Conservation (phyloP, 2,329 filamentous ascomycete species). For the Phialocephala sp. region DNA sequence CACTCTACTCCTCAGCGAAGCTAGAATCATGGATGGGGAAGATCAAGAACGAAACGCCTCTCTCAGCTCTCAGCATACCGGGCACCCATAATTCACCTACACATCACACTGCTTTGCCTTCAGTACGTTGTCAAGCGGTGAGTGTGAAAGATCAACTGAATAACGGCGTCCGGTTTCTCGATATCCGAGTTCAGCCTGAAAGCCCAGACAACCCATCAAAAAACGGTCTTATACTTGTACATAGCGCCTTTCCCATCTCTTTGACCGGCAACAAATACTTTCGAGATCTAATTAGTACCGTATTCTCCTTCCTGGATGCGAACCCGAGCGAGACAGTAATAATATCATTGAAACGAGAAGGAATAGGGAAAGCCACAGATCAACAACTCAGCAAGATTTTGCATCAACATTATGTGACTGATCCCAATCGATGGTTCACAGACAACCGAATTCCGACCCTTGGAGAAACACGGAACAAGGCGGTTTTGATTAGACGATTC, state of each 20-base stretch:
- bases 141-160: slow-evolving; percentile 77
- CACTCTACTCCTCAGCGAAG: slow-evolving; percentile 73
- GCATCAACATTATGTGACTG: slow-evolving; percentile 70
- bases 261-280: slow-evolving; percentile 84
- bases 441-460: slow-evolving; percentile 77
- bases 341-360: slow-evolving; percentile 90
- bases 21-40: slow-evolving; percentile 81
- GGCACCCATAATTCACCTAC: slow-evolving; percentile 96
- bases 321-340: slow-evolving; percentile 85
- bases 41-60: slow-evolving; percentile 71
- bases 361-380: slow-evolving; percentile 79
- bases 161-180: slow-evolving; percentile 93
- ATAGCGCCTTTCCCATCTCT: slow-evolving; percentile 87
- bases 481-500: slow-evolving; percentile 86
- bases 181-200: slow-evolving; percentile 79
- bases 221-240: slow-evolving; percentile 80
- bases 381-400: slow-evolving; percentile 78
- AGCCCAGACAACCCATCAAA: slow-evolving; percentile 60
- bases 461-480: slow-evolving; percentile 78
- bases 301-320: slow-evolving; percentile 76
- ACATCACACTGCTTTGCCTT: slow-evolving; percentile 82
- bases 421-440: slow-evolving; percentile 74
- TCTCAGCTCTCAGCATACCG: slow-evolving; percentile 86
- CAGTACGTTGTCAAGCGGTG: slow-evolving; percentile 90
- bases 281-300: slow-evolving; percentile 70